Evolutionary conservation across 805 yeast species (phyloP).

Genomic region (Teunomyces cretensis): DNA sequence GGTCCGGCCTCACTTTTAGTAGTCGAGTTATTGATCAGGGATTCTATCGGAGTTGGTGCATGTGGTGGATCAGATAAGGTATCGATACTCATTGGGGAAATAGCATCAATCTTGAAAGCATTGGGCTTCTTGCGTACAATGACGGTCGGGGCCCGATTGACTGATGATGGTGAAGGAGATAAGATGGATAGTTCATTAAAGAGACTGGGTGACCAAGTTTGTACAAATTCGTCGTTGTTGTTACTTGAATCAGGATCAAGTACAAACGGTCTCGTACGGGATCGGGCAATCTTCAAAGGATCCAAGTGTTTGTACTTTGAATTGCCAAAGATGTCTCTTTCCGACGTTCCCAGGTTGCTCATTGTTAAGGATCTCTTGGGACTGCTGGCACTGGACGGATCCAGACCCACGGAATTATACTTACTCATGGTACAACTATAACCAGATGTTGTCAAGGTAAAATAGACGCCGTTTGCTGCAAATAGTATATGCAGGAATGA

Average conservation of each 20-base stretch:
- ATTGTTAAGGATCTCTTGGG: not conserved
- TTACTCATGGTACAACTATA: not conserved
- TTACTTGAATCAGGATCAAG: not conserved
- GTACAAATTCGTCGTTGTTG: not conserved
- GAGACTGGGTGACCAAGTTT: not conserved
- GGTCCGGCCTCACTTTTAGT: not conserved
- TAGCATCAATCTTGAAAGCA: slow-evolving; percentile 6
- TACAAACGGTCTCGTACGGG: not conserved
- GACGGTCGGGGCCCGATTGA: not conserved
- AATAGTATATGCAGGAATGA: too few relatives aligned
- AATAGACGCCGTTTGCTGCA: not conserved
- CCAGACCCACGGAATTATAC: not conserved
- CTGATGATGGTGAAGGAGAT: not conserved
- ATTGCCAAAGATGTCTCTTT: not conserved
- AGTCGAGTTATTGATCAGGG: not conserved
- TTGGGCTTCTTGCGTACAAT: not conserved
- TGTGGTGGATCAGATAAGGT: not conserved
- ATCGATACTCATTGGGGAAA: slow-evolving; percentile 11
- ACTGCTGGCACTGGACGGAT: not conserved
- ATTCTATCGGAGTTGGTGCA: not conserved
- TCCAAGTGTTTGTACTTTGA: not conserved
- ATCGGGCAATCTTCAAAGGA: not conserved
- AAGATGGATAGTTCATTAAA: not conserved
- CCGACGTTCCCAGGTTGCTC: not conserved
- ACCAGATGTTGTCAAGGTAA: not conserved